Evolutionary conservation across 2,329 filamentous ascomycete species (phyloP), one percentile per base, ranked within the genome.

Genomic region (Fusarium buxicola): DNA sequence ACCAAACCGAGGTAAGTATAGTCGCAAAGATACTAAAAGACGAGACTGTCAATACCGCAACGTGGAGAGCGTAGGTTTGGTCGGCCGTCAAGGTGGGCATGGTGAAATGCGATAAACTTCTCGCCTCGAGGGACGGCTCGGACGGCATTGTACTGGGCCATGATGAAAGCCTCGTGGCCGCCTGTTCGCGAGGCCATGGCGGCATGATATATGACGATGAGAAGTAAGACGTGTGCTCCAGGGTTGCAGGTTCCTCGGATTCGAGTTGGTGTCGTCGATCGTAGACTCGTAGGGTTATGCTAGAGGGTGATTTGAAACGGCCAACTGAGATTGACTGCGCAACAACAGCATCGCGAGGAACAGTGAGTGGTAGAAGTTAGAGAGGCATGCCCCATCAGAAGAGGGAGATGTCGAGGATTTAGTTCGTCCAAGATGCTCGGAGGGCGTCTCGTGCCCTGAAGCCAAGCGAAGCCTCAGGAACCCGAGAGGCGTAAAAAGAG

Each of bases 1-100:
- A 92, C 87, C 89, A 92, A 76, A 89, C 90, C 35, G 89, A 82
- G 3, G 87, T 82, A 27, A 85, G 71, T 7, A 86, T 67, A 0
- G 83, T 84, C 10, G 85, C 80, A 4, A 82, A 49, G 28, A 91
- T 77, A 66, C 89, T 91, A 63, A 87, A 57, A 1, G 78, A 75
- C 5, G 81, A 77, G 21, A 79, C 70, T 4, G 73, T 66, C 15
- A 87, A 66, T 1, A 82, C 74, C 2, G 69, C 60, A 5, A 72
- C 18, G 13, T 71, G 58, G 8, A 76, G 62, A 3, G 34, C 45
- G 43, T 66, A 50, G 7, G 71, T 64, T 36, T 75, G 66, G 8
- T 56, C 15, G 0, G 50, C 45, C 1, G 62, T 59, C 10, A 67
- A 55, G 48, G 2, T 58, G 54, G 60, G 27, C 54, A 66, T 57